Base-by-base conservation (phyloP, 768 basidiomycete genomes). In the Cystoderma amianthinum region DNA sequence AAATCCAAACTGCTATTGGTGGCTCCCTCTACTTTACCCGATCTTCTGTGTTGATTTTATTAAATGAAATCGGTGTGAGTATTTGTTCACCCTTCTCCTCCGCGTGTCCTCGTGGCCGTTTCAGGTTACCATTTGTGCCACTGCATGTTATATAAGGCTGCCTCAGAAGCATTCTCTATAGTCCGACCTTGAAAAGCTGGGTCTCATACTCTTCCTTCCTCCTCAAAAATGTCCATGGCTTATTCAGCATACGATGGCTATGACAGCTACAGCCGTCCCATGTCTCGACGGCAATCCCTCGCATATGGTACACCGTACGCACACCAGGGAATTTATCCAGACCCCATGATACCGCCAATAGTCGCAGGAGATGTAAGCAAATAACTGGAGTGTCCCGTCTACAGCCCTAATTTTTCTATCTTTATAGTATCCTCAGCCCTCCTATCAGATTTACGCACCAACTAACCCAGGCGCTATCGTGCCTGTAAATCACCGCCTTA, bases 371-470 rank as follows among this genome's bases (percentile, higher is more conserved):
- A 74, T 36, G 78, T 76, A 48, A 48, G 65, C 54, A n/a, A n/a
- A n/a, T n/a, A 15, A 19, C 33, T 41, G 36, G 22, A 20, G 22
- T 22, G 20, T 23, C 18, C 38, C 19, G 30, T 19, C 13, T 28
- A 20, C 53, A 5, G 43, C 5, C 30, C 45, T 15, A 32, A 48
- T 33, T 36, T 41, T n/a, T 32, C 16, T 22, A 24, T 25, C 39
- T 35, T 35, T n/a, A 17, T 44, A 68, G 62, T 78, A 78, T 43
- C 52, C 62, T 28, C 68, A 68, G 39, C 61, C 64, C 24, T 56
- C 63, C 2, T 78, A 79, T 52, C 65, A 68, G 5, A 60, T 67
- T 42, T 78, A 78, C 54, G 65, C 62, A 4, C 53, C 63, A 21
- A 65, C 57, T 19, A 38, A 63, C 13, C 47, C 58, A 58, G 45